Evolutionary conservation across 192 early-diverging fungal species (phyloP).

Genomic region (Pilaira anomala): DNA sequence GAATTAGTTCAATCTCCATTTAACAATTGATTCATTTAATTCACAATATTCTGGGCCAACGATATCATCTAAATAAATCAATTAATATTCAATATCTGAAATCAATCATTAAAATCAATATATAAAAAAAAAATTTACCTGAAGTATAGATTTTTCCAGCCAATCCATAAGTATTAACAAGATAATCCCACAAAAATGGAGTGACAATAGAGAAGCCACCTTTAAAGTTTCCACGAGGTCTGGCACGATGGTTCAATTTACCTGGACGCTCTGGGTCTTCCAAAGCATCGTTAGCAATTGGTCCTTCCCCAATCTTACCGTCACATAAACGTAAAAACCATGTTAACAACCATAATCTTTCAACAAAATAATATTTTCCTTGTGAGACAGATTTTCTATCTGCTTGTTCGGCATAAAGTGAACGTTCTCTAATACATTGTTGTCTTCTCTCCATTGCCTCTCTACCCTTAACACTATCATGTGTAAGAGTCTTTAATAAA

Average conservation of each 20-base stretch:
- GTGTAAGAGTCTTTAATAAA: constrained; percentile 21
- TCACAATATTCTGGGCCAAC: constrained; percentile 16
- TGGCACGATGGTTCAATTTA: constrained; percentile 7
- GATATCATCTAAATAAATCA: constrained; percentile 2
- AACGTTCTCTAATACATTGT: constrained; percentile 28
- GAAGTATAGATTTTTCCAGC: constrained; percentile 22
- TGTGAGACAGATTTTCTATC: constrained; percentile 13
- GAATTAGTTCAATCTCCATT: constrained; percentile 17
- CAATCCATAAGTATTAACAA: constrained; percentile 26
- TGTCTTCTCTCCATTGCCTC: constrained; percentile 18
- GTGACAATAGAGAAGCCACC: constrained; percentile 34
- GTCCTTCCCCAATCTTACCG: constrained; percentile 28
- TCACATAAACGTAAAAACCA: constrained; percentile 37
- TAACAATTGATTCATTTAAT: constrained; percentile 2
- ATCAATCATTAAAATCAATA: background rate
- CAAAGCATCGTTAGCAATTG: constrained; percentile 24
- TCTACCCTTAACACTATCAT: constrained; percentile 20
- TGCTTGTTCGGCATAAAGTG: constrained; percentile 13
- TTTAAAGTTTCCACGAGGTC: constrained; percentile 28
- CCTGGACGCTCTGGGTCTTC: constrained; percentile 15
- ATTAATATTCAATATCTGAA: background rate
- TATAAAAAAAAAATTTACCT: constrained; percentile 16
- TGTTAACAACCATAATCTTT: constrained; percentile 26
- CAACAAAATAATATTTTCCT: constrained; percentile 29
- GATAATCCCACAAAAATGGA: constrained; percentile 28